phyloP scores from a whole-genome alignment of 2,329 filamentous ascomycete species.

The Herpotrichia juniperi region DNA sequence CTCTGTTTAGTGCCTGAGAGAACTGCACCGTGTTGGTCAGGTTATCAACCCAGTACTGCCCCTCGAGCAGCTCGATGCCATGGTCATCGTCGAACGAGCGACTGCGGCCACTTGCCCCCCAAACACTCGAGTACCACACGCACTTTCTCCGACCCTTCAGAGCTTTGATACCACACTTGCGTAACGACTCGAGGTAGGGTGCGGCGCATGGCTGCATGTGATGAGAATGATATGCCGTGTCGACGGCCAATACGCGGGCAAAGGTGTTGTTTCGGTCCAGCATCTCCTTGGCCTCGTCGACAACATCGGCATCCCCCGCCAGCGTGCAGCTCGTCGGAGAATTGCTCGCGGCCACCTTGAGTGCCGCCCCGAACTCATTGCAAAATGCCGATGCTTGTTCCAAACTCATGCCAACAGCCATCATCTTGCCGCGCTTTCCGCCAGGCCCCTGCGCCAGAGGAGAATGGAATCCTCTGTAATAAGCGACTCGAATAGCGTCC shows the following conservation, averaged over 20 bases:
- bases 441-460: not conserved
- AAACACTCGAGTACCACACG: slow-evolving; percentile 13
- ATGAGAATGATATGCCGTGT: slow-evolving; percentile 22
- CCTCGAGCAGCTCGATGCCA: not conserved
- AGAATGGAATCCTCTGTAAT: slow-evolving; percentile 15
- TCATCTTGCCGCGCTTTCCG: slow-evolving; percentile 32
- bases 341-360: slow-evolving; percentile 31
- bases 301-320: slow-evolving; percentile 21
- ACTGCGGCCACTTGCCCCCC: not conserved
- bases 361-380: slow-evolving; percentile 15
- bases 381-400: slow-evolving; percentile 4
- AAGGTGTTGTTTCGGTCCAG: slow-evolving; percentile 26
- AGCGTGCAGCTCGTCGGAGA: slow-evolving; percentile 17
- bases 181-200: slow-evolving; percentile 15
- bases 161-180: not conserved
- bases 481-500: slow-evolving; percentile 16
- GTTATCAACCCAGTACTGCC: slow-evolving; percentile 54
- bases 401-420: slow-evolving; percentile 14
- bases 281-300: slow-evolving; percentile 5
- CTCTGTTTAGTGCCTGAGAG: slow-evolving; percentile 42
- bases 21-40: slow-evolving; percentile 54
- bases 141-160: slow-evolving; percentile 7
- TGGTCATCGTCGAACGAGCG: not conserved
- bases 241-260: slow-evolving; percentile 14
- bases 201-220: slow-evolving; percentile 18